Evolutionary conservation across 192 early-diverging fungal species (phyloP).

Genomic region (Obelidium mucronatum): DNA sequence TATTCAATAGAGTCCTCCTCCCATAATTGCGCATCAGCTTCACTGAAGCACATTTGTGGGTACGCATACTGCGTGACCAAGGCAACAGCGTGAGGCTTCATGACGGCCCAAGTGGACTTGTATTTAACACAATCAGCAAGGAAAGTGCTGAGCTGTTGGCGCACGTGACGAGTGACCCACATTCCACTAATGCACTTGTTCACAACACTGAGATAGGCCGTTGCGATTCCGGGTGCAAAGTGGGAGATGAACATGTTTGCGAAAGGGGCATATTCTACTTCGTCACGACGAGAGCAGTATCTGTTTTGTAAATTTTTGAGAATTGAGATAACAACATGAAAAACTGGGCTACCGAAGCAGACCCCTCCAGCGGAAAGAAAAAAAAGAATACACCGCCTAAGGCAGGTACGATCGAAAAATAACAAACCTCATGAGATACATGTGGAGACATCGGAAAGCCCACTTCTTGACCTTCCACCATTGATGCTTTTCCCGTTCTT

Average conservation of each 20-base stretch:
- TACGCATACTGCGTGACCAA: conserved; percentile 91
- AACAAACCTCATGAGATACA: conserved; percentile 67
- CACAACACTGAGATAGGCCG: conserved; percentile 84
- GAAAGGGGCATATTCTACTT: conserved; percentile 63
- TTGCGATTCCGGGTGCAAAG: conserved; percentile 90
- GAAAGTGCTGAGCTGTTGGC: conserved; percentile 77
- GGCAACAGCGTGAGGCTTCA: conserved; percentile 83
- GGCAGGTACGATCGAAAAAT: neutral
- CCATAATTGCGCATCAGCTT: conserved; percentile 90
- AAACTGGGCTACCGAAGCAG: neutral
- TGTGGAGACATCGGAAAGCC: conserved; percentile 86
- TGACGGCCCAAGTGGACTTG: conserved; percentile 88
- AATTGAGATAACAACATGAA: neutral
- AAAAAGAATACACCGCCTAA: too few species aligned
- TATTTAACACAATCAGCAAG: conserved; percentile 85
- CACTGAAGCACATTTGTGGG: conserved; percentile 89
- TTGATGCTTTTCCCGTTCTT: conserved; percentile 81
- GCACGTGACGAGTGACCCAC: conserved; percentile 77
- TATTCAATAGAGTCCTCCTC: conserved; percentile 92
- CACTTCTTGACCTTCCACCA: conserved; percentile 97
- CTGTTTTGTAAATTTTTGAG: conserved; percentile 16
- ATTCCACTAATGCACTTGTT: conserved; percentile 73
- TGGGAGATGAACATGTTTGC: conserved; percentile 84
- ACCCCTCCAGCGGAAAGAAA: too few species aligned
- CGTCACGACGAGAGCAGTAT: conserved; percentile 31